Base-by-base conservation (phyloP, 2,329 filamentous ascomycete genomes). In the Drechslerella dactyloides region DNA sequence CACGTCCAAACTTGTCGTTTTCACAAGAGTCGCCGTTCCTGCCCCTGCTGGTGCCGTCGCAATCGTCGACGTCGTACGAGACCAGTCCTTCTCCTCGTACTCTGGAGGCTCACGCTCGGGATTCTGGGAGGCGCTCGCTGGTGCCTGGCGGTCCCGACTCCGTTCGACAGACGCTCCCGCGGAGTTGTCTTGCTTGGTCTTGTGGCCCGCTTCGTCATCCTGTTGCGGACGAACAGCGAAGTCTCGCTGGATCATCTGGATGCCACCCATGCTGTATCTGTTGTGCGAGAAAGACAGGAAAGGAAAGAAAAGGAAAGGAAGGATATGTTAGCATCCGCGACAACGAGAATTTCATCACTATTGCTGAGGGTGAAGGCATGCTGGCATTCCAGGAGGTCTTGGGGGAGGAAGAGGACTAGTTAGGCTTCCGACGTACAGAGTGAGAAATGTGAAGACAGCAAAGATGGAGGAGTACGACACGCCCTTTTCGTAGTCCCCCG, bases 401-500 rank as follows among this genome's bases (percentile, higher is more conserved):
- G 50, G 24, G 27, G n/a, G n/a, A n/a, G n/a, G n/a, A n/a, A n/a
- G 24, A 52, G 48, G 19, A 2, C 27, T 35, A 33, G 23, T 44
- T 72, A 70, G 66, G 66, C 75, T 60, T 33, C 27, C 27, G 27
- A 33, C 27, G 27, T 75, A 77, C 76, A 77, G 66, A 56, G 62
- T 74, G 33, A 76, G 59, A 68, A 74, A 63, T 70, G 76, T 75
- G 61, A 76, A 74, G 7, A 75, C 74, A 54, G 73, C 74, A 66
- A 77, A 75, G 42, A 76, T 76, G 15, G 75, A 75, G 2, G 75
- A 64, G 69, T 77, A 77, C 1, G 76, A 75, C 19, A 73, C 74
- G 54, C 76, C 76, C 56, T 74, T 74, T 8, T 64, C 73, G 64
- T 66, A 66, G 48, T 73, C 69, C 42, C 57, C 57, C 37, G 52